Conservation (phyloP, 2,329 filamentous ascomycete species). For the Aspergillus ochraceus region DNA sequence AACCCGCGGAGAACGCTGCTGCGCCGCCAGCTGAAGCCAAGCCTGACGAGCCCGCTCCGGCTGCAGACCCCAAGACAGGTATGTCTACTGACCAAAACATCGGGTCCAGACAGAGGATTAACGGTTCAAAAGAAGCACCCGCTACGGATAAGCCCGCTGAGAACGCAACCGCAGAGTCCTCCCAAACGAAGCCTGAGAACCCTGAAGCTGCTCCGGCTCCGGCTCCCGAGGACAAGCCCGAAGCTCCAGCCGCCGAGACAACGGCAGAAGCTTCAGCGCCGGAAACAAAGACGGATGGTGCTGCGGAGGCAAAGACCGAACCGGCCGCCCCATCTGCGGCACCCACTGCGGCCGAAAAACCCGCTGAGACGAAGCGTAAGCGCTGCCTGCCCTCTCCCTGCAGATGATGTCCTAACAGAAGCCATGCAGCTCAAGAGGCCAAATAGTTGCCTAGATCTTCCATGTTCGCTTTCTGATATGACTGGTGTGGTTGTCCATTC, state of each 20-base stretch:
- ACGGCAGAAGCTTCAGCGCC: slow-evolving; percentile 8
- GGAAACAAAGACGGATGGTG: slow-evolving; percentile 4
- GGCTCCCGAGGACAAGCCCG: slow-evolving; percentile 10
- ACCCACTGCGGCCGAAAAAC: slow-evolving; percentile 6
- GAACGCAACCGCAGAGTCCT: slow-evolving; percentile 5
- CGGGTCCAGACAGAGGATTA: neutral
- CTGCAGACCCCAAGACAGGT: slow-evolving; percentile 16
- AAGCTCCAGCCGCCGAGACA: slow-evolving; percentile 6
- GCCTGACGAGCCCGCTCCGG: slow-evolving; percentile 12
- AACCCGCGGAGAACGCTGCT: slow-evolving; percentile 11
- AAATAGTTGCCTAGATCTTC: neutral
- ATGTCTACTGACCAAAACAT: slow-evolving; percentile 3
- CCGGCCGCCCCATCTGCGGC: slow-evolving; percentile 1
- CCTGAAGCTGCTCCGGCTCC: slow-evolving; percentile 12
- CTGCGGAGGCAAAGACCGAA: slow-evolving; percentile 6
- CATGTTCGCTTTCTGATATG: neutral
- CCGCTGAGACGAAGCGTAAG: slow-evolving; percentile 14
- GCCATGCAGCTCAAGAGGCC: slow-evolving; percentile 7
- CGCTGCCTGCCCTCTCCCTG: neutral
- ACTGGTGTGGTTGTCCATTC: neutral
- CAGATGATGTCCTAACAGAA: slow-evolving; percentile 5
- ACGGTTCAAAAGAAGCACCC: slow-evolving; percentile 3
- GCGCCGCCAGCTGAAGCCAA: slow-evolving; percentile 11
- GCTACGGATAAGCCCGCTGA: slow-evolving; percentile 14
- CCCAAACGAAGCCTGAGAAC: slow-evolving; percentile 11